Conservation (phyloP, 805 yeast species). For the Candida argentea region DNA sequence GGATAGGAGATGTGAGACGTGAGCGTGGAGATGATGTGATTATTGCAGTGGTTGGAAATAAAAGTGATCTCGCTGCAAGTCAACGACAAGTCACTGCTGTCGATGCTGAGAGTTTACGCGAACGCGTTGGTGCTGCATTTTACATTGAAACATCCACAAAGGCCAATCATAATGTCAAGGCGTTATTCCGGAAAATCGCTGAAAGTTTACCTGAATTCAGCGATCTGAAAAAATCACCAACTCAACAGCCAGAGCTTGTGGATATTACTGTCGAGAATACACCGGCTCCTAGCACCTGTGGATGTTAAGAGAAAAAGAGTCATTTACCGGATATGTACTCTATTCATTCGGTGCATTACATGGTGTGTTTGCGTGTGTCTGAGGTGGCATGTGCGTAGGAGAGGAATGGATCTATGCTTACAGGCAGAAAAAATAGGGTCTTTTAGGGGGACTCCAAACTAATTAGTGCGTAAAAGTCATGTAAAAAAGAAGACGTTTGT, state of each 20-base stretch:
- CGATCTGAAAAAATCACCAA: too few species aligned
- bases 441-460: too few species aligned
- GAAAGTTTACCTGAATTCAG: constrained; percentile 85
- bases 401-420: too few species aligned
- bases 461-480: too few species aligned
- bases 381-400: too few species aligned
- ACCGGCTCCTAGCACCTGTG: too few species aligned
- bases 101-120: constrained; percentile 76
- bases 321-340: too few species aligned
- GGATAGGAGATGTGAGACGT: constrained; percentile 91
- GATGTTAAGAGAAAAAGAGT: too few species aligned
- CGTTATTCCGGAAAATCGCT: constrained; percentile 82
- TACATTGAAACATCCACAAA: constrained; percentile 92
- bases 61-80: constrained; percentile 62
- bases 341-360: too few species aligned
- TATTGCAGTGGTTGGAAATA: constrained; percentile 86
- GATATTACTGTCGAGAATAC: constrained; percentile 29
- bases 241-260: constrained; percentile 31
- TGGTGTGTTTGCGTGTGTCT: too few species aligned
- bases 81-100: constrained; percentile 73
- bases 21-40: constrained; percentile 90
- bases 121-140: constrained; percentile 61
- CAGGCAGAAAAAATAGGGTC: too few species aligned
- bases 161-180: constrained; percentile 89
- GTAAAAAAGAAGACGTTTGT: too few species aligned